Evolutionary conservation across 1,284 basidiomycete species (phyloP).

Genomic region (Rhizoctonia solani): DNA sequence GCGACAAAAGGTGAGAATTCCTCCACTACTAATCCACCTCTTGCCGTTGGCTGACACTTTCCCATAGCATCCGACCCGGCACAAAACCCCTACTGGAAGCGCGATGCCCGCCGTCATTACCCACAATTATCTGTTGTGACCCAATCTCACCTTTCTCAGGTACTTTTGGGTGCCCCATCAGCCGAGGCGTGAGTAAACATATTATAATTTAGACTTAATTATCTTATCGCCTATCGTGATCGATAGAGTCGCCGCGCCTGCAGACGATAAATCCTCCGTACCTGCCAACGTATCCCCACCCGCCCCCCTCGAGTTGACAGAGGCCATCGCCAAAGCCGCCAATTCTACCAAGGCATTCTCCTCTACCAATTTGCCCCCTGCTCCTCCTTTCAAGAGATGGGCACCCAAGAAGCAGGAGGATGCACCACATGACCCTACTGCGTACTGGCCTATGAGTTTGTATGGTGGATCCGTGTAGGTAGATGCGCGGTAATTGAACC

Average conservation of each 20-base stretch:
- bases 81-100: slow-evolving; percentile 90
- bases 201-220: slow-evolving; percentile 12
- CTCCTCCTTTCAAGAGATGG: slow-evolving; percentile 73
- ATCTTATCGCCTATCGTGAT: slow-evolving; percentile 40
- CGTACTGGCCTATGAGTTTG: slow-evolving; percentile 84
- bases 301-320: slow-evolving; percentile 60
- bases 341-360: slow-evolving; percentile 65
- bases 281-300: slow-evolving; percentile 53
- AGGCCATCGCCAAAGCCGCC: slow-evolving; percentile 69
- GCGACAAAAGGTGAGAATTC: slow-evolving; percentile 89
- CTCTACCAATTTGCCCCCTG: slow-evolving; percentile 70
- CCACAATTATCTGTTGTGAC: slow-evolving; percentile 85
- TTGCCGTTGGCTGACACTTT: slow-evolving; percentile 11
- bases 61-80: slow-evolving; percentile 74
- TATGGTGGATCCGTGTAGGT: slow-evolving; percentile 29
- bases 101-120: slow-evolving; percentile 89
- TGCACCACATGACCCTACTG: slow-evolving; percentile 73
- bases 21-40: slow-evolving; percentile 41
- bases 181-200: slow-evolving; percentile 59
- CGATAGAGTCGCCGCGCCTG: slow-evolving; percentile 62
- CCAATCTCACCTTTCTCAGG: slow-evolving; percentile 75
- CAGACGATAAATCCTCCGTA: slow-evolving; percentile 49
- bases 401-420: slow-evolving; percentile 64
- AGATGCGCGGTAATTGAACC: slow-evolving; percentile 7
- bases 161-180: slow-evolving; percentile 81